These are phyloP conservation scores for Mycena chlorophos DNA, from an alignment of 768 basidiomycete species.

Conservation along the genomic window DNA sequence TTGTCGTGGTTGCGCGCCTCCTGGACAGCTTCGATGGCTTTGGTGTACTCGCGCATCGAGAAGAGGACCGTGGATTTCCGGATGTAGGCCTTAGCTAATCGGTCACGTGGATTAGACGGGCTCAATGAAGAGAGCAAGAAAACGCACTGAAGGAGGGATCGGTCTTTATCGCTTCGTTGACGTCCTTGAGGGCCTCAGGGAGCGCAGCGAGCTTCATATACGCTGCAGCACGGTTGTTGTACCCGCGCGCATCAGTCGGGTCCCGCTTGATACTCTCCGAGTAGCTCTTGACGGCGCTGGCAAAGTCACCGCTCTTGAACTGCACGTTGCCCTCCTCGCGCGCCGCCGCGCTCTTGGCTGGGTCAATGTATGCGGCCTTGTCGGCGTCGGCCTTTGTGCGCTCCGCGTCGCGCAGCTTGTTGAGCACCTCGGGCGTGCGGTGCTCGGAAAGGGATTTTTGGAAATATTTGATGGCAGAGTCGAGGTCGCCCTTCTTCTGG, in stretches of 20 bases:
- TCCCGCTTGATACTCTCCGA: constrained; percentile 96
- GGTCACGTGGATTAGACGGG: constrained; percentile 3
- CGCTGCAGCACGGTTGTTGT: constrained; percentile 98
- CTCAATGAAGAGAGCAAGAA: neutral
- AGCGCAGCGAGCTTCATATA: constrained; percentile 94
- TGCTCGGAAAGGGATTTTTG: constrained; percentile 95
- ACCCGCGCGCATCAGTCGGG: constrained; percentile 85
- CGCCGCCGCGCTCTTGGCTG: constrained; percentile 75
- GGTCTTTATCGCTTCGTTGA: constrained; percentile 86
- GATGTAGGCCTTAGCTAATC: constrained; percentile 87
- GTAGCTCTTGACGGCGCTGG: constrained; percentile 87
- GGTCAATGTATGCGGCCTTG: constrained; percentile 82
- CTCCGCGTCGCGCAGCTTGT: constrained; percentile 86
- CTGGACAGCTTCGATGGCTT: constrained; percentile 83
- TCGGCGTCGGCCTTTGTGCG: constrained; percentile 76
- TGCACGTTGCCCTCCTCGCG: constrained; percentile 90
- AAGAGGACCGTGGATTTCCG: constrained; percentile 85
- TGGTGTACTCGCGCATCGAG: constrained; percentile 88
- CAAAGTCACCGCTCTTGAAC: constrained; percentile 94
- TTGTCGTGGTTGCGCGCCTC: constrained; percentile 74
- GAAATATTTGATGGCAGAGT: constrained; percentile 84
- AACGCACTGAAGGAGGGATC: constrained; percentile 80
- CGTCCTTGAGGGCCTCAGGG: constrained; percentile 95
- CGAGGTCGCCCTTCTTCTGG: constrained; percentile 73
- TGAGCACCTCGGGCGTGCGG: constrained; percentile 88